Percentiles rank a stretch among this genome's conserved stretches.
Conservation (phyloP, 768 basidiomycete species). For the Psilocybe tampanensis region DNA sequence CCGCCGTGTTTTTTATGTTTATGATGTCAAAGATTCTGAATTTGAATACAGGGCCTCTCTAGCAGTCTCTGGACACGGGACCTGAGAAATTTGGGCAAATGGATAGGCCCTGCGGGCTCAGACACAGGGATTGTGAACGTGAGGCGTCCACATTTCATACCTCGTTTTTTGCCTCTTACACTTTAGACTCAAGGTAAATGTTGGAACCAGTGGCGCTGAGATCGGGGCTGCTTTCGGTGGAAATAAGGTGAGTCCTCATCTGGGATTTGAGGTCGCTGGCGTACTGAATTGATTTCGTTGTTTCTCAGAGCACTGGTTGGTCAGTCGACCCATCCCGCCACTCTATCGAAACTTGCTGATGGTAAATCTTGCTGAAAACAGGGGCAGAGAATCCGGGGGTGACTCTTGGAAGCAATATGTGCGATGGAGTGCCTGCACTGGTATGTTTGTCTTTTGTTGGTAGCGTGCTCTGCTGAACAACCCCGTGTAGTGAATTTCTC, state of each 20-base stretch:
- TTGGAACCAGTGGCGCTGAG: slow-evolving; percentile 62
- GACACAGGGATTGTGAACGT: slow-evolving; percentile 95
- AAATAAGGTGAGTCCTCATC: slow-evolving; percentile 68
- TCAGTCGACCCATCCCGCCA: slow-evolving; percentile 35
- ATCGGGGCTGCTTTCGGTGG: slow-evolving; percentile 90
- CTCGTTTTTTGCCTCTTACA: slow-evolving; percentile 16
- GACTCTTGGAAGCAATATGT: slow-evolving; percentile 99
- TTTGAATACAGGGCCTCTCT: slow-evolving; percentile 64
- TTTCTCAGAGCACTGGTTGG: slow-evolving; percentile 80
- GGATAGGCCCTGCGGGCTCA: slow-evolving; percentile 88
- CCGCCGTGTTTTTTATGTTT: slow-evolving; percentile 9
- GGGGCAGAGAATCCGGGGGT: slow-evolving; percentile 96
- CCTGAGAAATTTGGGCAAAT: slow-evolving; percentile 81
- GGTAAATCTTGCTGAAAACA: slow-evolving; percentile 30
- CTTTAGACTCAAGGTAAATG: slow-evolving; percentile 47
- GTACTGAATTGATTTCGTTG: slow-evolving; percentile 1
- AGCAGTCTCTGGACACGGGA: slow-evolving; percentile 92
- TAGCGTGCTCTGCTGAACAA: slow-evolving; percentile 9
- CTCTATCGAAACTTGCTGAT: slow-evolving; percentile 17
- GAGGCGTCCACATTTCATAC: slow-evolving; percentile 28
- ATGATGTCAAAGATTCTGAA: slow-evolving; percentile 10
- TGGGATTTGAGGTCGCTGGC: not conserved
- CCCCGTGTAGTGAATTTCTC: slow-evolving; percentile 76
- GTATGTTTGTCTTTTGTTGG: slow-evolving; percentile 32
- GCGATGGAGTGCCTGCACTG: slow-evolving; percentile 88